Conservation (phyloP, 2,329 filamentous ascomycete species). For the Colletotrichum shisoi region DNA sequence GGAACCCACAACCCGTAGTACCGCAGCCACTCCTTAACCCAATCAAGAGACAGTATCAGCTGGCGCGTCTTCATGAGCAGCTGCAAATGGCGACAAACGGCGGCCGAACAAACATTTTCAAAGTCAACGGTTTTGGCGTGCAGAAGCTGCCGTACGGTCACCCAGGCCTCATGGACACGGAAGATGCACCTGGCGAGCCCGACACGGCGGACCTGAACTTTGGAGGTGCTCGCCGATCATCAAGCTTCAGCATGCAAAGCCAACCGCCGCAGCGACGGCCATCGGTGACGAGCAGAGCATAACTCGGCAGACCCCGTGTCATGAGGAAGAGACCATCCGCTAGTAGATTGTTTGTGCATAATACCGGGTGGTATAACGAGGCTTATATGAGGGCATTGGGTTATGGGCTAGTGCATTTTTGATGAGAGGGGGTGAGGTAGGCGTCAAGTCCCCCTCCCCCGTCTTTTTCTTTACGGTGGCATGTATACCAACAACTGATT, state of each 20-base stretch:
- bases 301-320: conserved; percentile 38
- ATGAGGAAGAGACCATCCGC: not conserved
- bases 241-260: conserved; percentile 56
- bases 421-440: conserved; percentile 9
- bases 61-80: conserved; percentile 70
- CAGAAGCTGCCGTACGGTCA: conserved; percentile 63
- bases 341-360: not conserved
- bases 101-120: conserved; percentile 71
- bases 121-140: conserved; percentile 63
- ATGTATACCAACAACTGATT: conserved; percentile 21
- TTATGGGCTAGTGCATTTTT: conserved; percentile 3
- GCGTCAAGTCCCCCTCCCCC: conserved; percentile 5
- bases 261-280: conserved; percentile 54
- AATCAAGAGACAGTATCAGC: conserved; percentile 69
- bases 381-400: not conserved
- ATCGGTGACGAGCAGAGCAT: conserved; percentile 59
- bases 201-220: conserved; percentile 56
- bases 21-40: conserved; percentile 69
- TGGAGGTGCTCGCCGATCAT: conserved; percentile 52
- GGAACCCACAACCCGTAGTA: conserved; percentile 79
- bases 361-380: not conserved
- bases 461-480: conserved; percentile 3
- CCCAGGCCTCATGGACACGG: conserved; percentile 56
- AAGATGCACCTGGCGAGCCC: conserved; percentile 67
- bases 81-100: conserved; percentile 72